Conservation (phyloP, 352 stramenopile species). For the Elongisporangium anandrum region DNA sequence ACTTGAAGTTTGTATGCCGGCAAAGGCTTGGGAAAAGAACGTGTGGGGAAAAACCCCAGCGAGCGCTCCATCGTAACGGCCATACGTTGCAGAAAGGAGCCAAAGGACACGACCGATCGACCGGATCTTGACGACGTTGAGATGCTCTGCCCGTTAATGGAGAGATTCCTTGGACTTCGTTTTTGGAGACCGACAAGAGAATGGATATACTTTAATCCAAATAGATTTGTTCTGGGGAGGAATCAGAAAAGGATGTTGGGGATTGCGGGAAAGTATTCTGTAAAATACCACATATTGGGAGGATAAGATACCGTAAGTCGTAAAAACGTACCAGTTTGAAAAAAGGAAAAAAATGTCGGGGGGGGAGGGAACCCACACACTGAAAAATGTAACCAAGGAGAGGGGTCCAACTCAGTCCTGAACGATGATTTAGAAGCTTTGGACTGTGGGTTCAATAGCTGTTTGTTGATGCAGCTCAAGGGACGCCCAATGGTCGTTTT, state of each 20-base stretch:
- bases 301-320: background rate
- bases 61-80: background rate
- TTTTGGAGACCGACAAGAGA: background rate
- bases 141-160: too few relatives aligned
- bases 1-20: background rate
- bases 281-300: background rate
- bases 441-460: background rate
- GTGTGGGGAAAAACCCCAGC: background rate
- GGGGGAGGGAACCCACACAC: background rate
- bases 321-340: background rate
- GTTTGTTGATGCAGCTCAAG: background rate
- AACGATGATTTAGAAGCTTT: too few relatives aligned
- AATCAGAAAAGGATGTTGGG: background rate
- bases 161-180: too few relatives aligned
- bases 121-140: too few relatives aligned
- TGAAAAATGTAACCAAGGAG: background rate
- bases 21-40: background rate
- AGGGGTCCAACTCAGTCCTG: background rate
- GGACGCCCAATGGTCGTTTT: background rate
- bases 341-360: background rate
- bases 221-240: background rate
- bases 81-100: background rate
- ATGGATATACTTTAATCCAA: background rate
- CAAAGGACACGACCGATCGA: background rate
- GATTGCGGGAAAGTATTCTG: background rate